A percentile compares a stretch with the other conserved stretches of the same genome.
Conservation (phyloP, 306 rosid species). For the Corylus americana region DNA sequence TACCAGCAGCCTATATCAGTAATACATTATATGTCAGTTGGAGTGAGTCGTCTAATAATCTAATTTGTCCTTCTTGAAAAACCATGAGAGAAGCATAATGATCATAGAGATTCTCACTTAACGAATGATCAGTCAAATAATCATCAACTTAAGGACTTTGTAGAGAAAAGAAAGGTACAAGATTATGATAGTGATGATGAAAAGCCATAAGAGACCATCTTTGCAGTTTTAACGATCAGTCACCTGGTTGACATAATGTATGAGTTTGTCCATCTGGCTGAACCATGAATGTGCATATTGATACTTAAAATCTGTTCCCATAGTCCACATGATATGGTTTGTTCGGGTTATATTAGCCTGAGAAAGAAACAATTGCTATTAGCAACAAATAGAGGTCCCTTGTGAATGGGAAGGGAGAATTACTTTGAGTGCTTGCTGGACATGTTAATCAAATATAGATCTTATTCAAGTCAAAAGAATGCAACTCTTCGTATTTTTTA, state of each 20-base stretch:
- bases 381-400: constrained; percentile 30
- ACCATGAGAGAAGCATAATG: constrained; percentile 3
- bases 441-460: constrained; percentile 14
- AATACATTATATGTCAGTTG: not conserved
- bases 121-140: not conserved
- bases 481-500: not conserved
- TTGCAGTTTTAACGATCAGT: not conserved
- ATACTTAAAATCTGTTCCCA: constrained; percentile 99
- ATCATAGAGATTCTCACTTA: not conserved
- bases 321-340: constrained; percentile 97
- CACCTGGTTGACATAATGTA: constrained; percentile 90
- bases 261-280: constrained; percentile 86
- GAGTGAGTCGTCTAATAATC: not conserved
- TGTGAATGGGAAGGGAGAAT: constrained; percentile 16
- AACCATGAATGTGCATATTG: constrained; percentile 92
- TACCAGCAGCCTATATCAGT: not conserved
- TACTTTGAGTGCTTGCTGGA: constrained; percentile 5
- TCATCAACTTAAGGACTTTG: not conserved
- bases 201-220: constrained; percentile 19
- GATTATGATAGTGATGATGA: not conserved
- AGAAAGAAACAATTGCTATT: constrained; percentile 30
- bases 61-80: not conserved
- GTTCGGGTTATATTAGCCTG: constrained; percentile 96
- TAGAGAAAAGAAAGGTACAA: not conserved
- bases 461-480: constrained; percentile 21